phyloP scores from a whole-genome alignment of 495 filamentous ascomycete genomes.

The Penicillium cosmopolitanum region DNA sequence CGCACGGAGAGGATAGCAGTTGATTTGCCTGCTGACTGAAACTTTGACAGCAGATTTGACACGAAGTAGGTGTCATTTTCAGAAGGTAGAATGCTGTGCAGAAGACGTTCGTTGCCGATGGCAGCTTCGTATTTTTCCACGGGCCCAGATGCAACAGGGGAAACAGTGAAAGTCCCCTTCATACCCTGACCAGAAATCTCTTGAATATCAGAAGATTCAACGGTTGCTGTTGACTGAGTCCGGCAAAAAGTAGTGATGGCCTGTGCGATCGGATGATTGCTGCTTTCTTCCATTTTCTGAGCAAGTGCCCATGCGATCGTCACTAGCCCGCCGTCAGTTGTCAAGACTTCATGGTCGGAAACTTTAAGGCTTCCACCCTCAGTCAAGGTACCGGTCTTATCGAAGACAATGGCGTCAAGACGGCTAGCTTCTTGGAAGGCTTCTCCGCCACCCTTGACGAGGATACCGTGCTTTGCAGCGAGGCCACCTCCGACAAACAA shows the following conservation, averaged over 20 bases:
- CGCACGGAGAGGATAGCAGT: conserved; percentile 68
- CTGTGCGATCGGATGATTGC: conserved; percentile 84
- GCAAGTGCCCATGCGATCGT: conserved; percentile 56
- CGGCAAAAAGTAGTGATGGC: conserved; percentile 75
- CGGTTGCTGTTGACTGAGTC: conserved; percentile 30
- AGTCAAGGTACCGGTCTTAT: conserved; percentile 95
- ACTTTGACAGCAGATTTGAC: conserved; percentile 55
- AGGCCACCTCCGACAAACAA: conserved; percentile 90
- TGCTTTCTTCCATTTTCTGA: conserved; percentile 75
- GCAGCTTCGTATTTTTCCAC: conserved; percentile 61
- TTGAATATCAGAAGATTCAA: conserved; percentile 56
- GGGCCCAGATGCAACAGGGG: conserved; percentile 23
- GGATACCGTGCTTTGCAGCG: conserved; percentile 84
- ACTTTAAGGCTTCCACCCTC: conserved; percentile 80
- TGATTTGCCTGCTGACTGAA: conserved; percentile 75
- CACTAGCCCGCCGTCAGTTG: conserved; percentile 38
- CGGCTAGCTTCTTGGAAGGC: conserved; percentile 92
- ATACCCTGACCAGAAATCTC: conserved; percentile 86
- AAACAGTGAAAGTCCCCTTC: conserved; percentile 64
- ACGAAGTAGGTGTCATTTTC: conserved; percentile 42
- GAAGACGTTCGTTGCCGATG: conserved; percentile 82
- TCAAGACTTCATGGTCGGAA: conserved; percentile 67
- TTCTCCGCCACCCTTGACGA: conserved; percentile 94
- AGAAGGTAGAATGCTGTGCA: conserved; percentile 43
- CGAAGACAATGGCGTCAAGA: conserved; percentile 87